phyloP scores from a whole-genome alignment of 2,329 filamentous ascomycete genomes.

The Epichloe bromicola region DNA sequence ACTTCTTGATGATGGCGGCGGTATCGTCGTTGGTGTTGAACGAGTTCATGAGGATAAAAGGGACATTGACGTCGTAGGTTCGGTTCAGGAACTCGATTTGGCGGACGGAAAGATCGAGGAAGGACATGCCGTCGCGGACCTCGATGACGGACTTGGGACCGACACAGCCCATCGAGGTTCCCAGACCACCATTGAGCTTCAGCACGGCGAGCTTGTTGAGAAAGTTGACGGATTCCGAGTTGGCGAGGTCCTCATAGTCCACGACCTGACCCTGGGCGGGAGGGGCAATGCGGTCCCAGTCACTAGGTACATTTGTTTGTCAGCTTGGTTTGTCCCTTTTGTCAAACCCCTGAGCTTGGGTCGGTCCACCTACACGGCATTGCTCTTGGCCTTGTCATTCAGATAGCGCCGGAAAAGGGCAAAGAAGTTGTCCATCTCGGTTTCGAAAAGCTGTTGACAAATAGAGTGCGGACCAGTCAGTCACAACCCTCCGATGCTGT shows the following conservation, averaged over 20 bases:
- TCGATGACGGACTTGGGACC: conserved; percentile 99
- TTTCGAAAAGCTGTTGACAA: conserved; percentile 67
- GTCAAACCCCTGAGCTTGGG: neutral
- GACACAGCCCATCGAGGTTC: conserved; percentile 99
- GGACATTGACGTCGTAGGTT: conserved; percentile 93
- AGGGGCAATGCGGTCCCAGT: conserved; percentile 94
- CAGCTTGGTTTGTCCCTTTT: neutral
- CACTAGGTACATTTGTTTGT: conserved; percentile 35
- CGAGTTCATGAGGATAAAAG: conserved; percentile 99
- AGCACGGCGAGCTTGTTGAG: conserved; percentile 95
- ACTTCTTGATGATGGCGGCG: conserved; percentile 99
- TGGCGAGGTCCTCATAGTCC: conserved; percentile 81
- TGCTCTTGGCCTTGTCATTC: conserved; percentile 98
- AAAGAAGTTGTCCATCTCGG: conserved; percentile 99
- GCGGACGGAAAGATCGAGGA: conserved; percentile 94
- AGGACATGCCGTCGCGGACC: conserved; percentile 99
- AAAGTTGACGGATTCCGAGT: conserved; percentile 83
- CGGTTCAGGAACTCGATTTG: conserved; percentile 99
- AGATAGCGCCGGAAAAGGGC: conserved; percentile 95
- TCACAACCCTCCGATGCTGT: neutral
- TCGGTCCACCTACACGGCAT: conserved; percentile 50
- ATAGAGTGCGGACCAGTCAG: conserved; percentile 1
- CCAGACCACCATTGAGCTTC: conserved; percentile 98
- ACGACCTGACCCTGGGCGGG: conserved; percentile 90
- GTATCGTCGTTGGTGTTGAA: conserved; percentile 99